A percentile compares a stretch with the other conserved stretches of the same genome.
These are phyloP conservation scores for Cadophora malorum DNA, from an alignment of 2,329 filamentous ascomycete genomes.

Conservation along the genomic window DNA sequence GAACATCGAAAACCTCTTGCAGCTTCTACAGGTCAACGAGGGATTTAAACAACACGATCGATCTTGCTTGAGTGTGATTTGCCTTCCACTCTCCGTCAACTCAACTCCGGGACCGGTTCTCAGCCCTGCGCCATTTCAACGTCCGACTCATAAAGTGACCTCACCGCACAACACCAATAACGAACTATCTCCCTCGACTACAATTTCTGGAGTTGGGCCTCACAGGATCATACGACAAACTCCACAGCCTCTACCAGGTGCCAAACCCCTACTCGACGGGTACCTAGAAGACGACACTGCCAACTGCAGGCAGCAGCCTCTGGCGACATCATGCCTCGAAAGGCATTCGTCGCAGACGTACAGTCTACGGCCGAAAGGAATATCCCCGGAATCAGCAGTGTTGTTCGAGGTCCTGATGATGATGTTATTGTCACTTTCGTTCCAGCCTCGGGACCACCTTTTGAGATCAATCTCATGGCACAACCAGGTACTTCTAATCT, in stretches of 20 bases:
- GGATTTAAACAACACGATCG: background rate
- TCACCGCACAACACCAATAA: background rate
- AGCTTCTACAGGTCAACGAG: background rate
- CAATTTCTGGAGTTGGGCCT: background rate
- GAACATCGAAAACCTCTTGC: background rate
- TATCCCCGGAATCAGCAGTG: constrained; percentile 57
- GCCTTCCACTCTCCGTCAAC: constrained; percentile 1
- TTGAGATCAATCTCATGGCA: constrained; percentile 39
- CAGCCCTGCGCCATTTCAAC: constrained; percentile 12
- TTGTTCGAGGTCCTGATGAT: constrained; percentile 71
- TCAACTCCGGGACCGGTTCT: background rate
- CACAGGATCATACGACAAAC: background rate
- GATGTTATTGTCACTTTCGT: constrained; percentile 69
- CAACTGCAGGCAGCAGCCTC: constrained; percentile 17
- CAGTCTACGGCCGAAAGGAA: constrained; percentile 47
- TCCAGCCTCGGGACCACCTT: constrained; percentile 39
- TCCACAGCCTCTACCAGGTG: background rate
- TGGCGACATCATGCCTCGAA: constrained; percentile 63
- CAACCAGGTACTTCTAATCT: constrained; percentile 34
- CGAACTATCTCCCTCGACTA: background rate
- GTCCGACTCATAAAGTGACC: background rate
- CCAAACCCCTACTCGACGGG: background rate
- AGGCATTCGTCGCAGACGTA: constrained; percentile 67
- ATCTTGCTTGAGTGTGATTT: background rate
- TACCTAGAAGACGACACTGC: background rate